A percentile compares a stretch with the other conserved stretches of the same genome.
phyloP scores from a whole-genome alignment of 2,329 filamentous ascomycete species.

The Nothophoma quercina region DNA sequence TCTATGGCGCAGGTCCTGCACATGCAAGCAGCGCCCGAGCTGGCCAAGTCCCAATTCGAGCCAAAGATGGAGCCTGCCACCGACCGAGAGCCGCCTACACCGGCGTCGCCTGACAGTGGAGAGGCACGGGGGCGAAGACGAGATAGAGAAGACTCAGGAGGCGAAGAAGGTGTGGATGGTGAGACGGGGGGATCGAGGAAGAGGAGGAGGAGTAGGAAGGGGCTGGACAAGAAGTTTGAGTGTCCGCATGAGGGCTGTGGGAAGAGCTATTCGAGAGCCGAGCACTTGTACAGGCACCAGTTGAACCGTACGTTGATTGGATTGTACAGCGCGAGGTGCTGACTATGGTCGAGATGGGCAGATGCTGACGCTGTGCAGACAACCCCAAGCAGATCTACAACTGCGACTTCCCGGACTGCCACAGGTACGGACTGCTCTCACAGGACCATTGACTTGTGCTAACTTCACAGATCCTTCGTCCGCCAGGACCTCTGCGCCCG shows the following conservation, averaged over 20 bases:
- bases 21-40: slow-evolving; percentile 48
- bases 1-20: slow-evolving; percentile 48
- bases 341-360: too few relatives aligned
- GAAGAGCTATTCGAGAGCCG: slow-evolving; percentile 94
- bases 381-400: slow-evolving; percentile 93
- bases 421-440: slow-evolving; percentile 49
- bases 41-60: slow-evolving; percentile 45
- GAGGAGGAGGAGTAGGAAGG: slow-evolving; percentile 76
- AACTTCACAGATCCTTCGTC: slow-evolving; percentile 73
- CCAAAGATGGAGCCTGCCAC: slow-evolving; percentile 45
- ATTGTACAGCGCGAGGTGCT: too few relatives aligned
- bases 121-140: slow-evolving; percentile 49
- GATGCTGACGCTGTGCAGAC: slow-evolving; percentile 60
- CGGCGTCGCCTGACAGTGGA: slow-evolving; percentile 45
- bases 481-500: slow-evolving; percentile 88
- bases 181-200: slow-evolving; percentile 55
- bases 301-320: slow-evolving; percentile 75
- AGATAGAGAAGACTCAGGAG: slow-evolving; percentile 42
- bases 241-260: slow-evolving; percentile 88
- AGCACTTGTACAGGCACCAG: slow-evolving; percentile 96
- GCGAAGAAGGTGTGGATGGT: slow-evolving; percentile 35
- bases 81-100: slow-evolving; percentile 40
- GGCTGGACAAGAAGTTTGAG: slow-evolving; percentile 73
- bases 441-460: not conserved
- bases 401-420: slow-evolving; percentile 91